Base-by-base conservation (phyloP, 2,329 filamentous ascomycete species). In the Arthrobotrys entomopaga region DNA sequence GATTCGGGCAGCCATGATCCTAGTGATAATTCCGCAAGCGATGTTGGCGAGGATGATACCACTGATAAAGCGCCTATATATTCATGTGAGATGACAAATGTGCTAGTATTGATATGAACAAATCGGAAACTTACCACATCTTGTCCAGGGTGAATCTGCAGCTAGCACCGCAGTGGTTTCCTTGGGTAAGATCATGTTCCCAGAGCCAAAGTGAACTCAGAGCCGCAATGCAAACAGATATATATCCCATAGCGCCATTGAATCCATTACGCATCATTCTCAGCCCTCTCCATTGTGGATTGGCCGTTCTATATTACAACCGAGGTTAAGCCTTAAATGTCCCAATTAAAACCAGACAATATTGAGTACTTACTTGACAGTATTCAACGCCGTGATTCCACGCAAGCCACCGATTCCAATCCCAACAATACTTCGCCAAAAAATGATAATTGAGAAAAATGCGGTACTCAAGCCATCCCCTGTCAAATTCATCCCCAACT, bases 361-460 rank as follows among this genome's bases (percentile, higher is more conserved):
- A 53, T 26, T 40, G 4, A 38, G 2, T 42, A 43, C 70, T 58
- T 34, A 67, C 70, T 63, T 19, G 29, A 50, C 58, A 15, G 63
- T 20, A 19, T 40, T 57, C 42, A 63, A 48, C 0, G 52, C 57
- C 13, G 40, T 67, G 19, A 64, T 38, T 8, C 40, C 46, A 38
- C 70, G 70, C 80, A 90, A 88, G 15, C 86, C 88, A n/a, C 88
- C 87, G 38, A 90, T 88, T 0, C 87, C 87, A 38, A 85, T 81
- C 0, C 84, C 84, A 43, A 85, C 82, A 20, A 84, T 76, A 43
- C 84, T 79, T 67, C 84, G 81, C 84, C 84, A 86, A 78, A 82
- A 83, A 20, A 84, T 79, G 34, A 86, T 75, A 82, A 83, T 83
- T 0, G 79, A 82, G 71, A 82, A 82, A 11, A 85, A 78, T 43